Percentiles rank a stretch among this genome's conserved stretches.
Evolutionary conservation across 2,329 filamentous ascomycete species (phyloP).

Genomic region (Colletotrichum spinosum): DNA sequence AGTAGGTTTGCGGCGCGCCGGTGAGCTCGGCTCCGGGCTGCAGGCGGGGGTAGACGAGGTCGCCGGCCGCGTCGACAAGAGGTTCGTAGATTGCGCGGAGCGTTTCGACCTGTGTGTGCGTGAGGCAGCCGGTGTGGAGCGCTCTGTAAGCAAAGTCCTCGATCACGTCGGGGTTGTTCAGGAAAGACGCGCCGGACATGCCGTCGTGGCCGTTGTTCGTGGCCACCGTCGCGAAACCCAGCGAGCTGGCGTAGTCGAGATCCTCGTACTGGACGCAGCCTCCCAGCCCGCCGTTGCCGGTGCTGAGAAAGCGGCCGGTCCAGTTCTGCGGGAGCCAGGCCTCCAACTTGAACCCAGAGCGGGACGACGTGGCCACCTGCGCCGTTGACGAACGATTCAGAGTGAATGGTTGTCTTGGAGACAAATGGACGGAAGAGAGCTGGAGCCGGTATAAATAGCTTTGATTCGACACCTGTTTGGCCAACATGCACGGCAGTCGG

Average conservation of each 20-base stretch:
- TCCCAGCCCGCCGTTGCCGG: conserved; percentile 59
- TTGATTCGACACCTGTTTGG: no score
- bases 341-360: not conserved
- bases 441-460: no score
- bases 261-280: conserved; percentile 59
- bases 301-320: conserved; percentile 46
- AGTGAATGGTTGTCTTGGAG: no score
- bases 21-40: conserved; percentile 62
- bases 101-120: conserved; percentile 50
- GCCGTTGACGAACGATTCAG: no score
- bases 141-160: conserved; percentile 48
- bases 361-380: not conserved
- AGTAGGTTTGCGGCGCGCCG: conserved; percentile 53
- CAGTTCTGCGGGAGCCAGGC: not conserved
- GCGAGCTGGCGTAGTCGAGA: conserved; percentile 52
- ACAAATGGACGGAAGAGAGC: no score
- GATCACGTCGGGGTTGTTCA: conserved; percentile 48
- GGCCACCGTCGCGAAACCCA: conserved; percentile 58
- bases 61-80: conserved; percentile 45
- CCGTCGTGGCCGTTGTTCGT: conserved; percentile 64
- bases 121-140: conserved; percentile 28
- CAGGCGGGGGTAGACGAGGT: conserved; percentile 55
- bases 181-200: conserved; percentile 42
- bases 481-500: no score
- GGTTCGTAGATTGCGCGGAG: conserved; percentile 47